Evolutionary conservation across 2,329 filamentous ascomycete genomes (phyloP), one percentile per base, ranked within the genome.

Genomic region (Ophiognomonia clavigignenti-juglandacearum): DNA sequence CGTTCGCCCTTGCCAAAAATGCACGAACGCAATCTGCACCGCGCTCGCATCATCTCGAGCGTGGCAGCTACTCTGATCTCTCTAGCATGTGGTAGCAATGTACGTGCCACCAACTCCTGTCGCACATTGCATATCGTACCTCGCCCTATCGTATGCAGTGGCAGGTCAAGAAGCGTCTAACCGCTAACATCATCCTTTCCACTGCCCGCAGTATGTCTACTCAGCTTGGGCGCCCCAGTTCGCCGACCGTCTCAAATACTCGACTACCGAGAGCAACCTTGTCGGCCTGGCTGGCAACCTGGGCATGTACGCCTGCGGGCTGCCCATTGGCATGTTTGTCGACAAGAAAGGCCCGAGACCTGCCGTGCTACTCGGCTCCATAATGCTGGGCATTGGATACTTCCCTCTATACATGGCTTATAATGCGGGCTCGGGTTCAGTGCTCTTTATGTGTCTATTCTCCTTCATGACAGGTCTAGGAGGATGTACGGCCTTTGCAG

Each of bases 211-310:
- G 89, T 97, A 98, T 80, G 92, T 91, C 62, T 98, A 96, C 69
- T 96, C 90, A 46, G 92, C 92, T 67, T 98, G 93, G 91, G 90
- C 88, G 13, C 93, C 93, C 18, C 91, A 96, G 68, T 96, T 96
- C 62, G 90, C 91, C 41, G 84, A 95, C 60, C 83, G 80, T 57
- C 75, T 98, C 58, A 83, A 86, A 62, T 80, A 97, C 52, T 90
- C 90, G 13, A 86, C 93, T n/a, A 97, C 92, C 3, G 78, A 96
- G 65, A 90, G 82, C 67, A 97, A 98, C 67, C 68, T 97, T 55
- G 91, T 98, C 61, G 91, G 87, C 36, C 75, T 86, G n/a, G 78
- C 81, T 39, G 87, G 83, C n/a, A 92, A 92, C 61, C 69, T 97
- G 60, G 92, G 92, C 60, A 96, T 96, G 88, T 97, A 97, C 68